These are phyloP conservation scores for Plenodomus biglobosus DNA, from an alignment of 2,329 filamentous ascomycete genomes.

Conservation along the genomic window DNA sequence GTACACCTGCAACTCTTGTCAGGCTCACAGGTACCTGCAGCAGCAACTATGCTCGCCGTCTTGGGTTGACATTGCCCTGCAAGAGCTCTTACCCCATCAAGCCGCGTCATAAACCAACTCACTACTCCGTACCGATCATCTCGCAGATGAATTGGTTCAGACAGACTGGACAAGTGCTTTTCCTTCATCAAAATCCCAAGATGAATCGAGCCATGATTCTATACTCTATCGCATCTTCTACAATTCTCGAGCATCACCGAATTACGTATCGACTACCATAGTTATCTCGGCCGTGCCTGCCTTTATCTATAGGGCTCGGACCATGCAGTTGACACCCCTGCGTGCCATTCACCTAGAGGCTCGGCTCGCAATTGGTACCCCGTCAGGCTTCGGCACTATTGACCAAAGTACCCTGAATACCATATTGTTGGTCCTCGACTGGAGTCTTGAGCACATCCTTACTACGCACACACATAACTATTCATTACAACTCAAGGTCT, in stretches of 20 bases:
- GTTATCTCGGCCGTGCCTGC: slow-evolving; percentile 17
- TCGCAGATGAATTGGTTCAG: too few species aligned
- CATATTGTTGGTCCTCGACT: not conserved
- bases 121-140: not conserved
- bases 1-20: too few species aligned
- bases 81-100: not conserved
- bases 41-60: not conserved
- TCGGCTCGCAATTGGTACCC: not conserved
- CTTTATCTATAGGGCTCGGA: slow-evolving; percentile 17
- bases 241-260: not conserved
- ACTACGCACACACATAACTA: too few species aligned
- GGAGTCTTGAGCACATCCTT: not conserved
- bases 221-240: not conserved
- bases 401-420: not conserved
- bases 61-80: not conserved
- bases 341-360: slow-evolving; percentile 2
- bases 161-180: not conserved
- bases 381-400: not conserved
- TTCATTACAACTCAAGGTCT: not conserved
- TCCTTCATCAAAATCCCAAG: not conserved
- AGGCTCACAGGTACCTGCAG: too few species aligned
- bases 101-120: not conserved
- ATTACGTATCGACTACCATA: slow-evolving; percentile 19
- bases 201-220: not conserved
- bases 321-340: slow-evolving; percentile 6